These are phyloP conservation scores for Diaporthe sp. DNA, from an alignment of 2,329 filamentous ascomycete genomes.

Conservation along the genomic window DNA sequence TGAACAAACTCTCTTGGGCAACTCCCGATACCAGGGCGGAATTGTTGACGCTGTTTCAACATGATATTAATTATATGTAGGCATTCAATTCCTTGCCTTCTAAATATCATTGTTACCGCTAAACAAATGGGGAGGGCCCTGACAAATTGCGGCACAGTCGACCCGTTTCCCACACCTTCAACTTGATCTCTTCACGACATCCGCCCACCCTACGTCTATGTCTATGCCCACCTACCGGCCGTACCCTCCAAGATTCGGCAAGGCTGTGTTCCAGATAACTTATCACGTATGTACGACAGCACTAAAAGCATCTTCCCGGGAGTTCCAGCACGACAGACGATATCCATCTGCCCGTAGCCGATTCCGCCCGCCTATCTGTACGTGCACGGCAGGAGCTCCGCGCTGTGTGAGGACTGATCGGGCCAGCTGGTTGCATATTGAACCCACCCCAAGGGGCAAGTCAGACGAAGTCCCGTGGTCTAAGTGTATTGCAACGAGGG, in stretches of 20 bases:
- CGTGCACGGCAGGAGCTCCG: not conserved
- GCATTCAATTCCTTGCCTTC: not conserved
- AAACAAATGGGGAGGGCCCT: not conserved
- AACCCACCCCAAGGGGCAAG: not conserved
- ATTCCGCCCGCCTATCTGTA: not conserved
- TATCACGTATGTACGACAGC: not conserved
- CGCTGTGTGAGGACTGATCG: not conserved
- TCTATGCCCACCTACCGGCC: not conserved
- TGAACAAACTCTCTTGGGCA: not conserved
- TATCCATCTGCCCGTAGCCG: not conserved
- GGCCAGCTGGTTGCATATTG: not conserved
- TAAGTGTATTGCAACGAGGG: not conserved
- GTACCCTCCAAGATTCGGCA: not conserved
- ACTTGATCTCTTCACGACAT: not conserved
- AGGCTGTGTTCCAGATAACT: not conserved
- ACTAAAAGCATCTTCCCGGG: not conserved
- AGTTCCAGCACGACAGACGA: not conserved
- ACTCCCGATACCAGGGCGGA: not conserved
- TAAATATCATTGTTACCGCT: not conserved
- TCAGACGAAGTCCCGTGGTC: not conserved
- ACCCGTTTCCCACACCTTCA: not conserved
- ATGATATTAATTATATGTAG: not conserved
- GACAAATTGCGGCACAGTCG: not conserved
- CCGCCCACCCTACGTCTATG: not conserved
- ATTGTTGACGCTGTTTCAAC: not conserved